Base-by-base conservation (phyloP, 805 yeast genomes). In the Candida dendrica region DNA sequence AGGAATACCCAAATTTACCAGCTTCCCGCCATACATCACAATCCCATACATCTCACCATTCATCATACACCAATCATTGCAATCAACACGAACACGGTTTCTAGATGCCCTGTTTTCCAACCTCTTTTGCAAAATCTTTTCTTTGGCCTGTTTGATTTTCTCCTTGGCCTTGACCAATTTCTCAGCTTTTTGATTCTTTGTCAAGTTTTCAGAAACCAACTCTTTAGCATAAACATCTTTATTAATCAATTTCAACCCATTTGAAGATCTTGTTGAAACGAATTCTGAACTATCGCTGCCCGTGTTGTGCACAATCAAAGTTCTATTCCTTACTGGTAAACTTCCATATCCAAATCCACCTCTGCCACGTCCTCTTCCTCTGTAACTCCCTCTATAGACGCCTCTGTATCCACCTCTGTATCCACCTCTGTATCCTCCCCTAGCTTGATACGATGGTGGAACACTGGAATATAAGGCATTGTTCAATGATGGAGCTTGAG, bases 21-120 rank as follows among this genome's bases (percentile, higher is more conserved):
- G 56, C 39, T 59, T 60, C 4, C 62, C 59, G 1, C 75, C 77
- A 26, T 59, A 55, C 15, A 60, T 53, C 1, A 66, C 52, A 3
- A 71, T 61, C 0, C 78, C 76, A 55, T 65, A 77, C 27, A 58
- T 55, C n/a, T 62, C 62, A 4, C 69, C 70, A 27, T 66, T 64
- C 10, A 77, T 60, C 13, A 50, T 39, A 9, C 69, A 49, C 33
- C 80, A 61, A 49, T 79, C 82, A 41, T 70, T 67, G 43, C 58
- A 55, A 39, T 69, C 75, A 35, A 69, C 63, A 39, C 62, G 60
- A 6, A 55, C 53, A 43, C 63, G 60, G 41, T 71, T 65, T 41
- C 58, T 51, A 34, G 54, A 47, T 2, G 48, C 39, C 29, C 55
- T 48, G 2, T 44, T 17, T 37, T 56, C 55, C 16, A 47, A 38